phyloP scores from a whole-genome alignment of 331 rosid genomes.

The Stylosanthes scabra region DNA sequence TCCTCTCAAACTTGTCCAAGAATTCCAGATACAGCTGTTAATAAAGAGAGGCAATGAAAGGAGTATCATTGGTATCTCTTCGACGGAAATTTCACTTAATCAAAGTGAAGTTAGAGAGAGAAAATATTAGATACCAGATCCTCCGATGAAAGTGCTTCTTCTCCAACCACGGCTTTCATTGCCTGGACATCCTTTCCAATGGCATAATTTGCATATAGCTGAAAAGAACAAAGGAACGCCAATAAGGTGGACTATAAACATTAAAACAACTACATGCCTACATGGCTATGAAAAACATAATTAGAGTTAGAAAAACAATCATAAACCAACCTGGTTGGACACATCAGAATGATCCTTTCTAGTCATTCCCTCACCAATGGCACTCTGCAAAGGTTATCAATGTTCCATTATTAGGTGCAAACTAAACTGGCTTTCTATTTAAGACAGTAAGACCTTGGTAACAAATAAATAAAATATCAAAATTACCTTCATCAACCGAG shows the following conservation, averaged over 20 bases:
- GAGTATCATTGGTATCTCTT: slow-evolving; percentile 35
- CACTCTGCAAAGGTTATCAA: slow-evolving; percentile 76
- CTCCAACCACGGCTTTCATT: slow-evolving; percentile 99
- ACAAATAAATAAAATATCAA: slow-evolving; percentile 33
- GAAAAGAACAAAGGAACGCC: slow-evolving; percentile 33
- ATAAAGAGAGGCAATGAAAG: not conserved
- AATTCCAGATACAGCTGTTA: slow-evolving; percentile 94
- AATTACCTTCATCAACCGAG: slow-evolving; percentile 98
- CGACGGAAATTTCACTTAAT: slow-evolving; percentile 8
- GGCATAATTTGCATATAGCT: slow-evolving; percentile 99
- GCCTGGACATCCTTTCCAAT: slow-evolving; percentile 99
- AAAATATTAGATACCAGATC: slow-evolving; percentile 72
- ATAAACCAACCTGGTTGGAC: slow-evolving; percentile 87
- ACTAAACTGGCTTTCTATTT: slow-evolving; percentile 16
- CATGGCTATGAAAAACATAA: no score
- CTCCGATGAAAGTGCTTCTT: slow-evolving; percentile 99
- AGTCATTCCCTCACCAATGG: slow-evolving; percentile 99
- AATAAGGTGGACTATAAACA: not conserved
- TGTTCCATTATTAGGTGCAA: slow-evolving; percentile 19
- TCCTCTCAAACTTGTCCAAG: slow-evolving; percentile 99
- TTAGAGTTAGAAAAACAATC: not conserved
- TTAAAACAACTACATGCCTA: not conserved
- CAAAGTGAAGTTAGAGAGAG: slow-evolving; percentile 8
- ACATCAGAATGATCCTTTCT: slow-evolving; percentile 98
- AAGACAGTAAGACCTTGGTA: slow-evolving; percentile 16